These are phyloP conservation scores for Cryptosporidium sp. DNA, from an alignment of 169 alveolate species.

Conservation along the genomic window DNA sequence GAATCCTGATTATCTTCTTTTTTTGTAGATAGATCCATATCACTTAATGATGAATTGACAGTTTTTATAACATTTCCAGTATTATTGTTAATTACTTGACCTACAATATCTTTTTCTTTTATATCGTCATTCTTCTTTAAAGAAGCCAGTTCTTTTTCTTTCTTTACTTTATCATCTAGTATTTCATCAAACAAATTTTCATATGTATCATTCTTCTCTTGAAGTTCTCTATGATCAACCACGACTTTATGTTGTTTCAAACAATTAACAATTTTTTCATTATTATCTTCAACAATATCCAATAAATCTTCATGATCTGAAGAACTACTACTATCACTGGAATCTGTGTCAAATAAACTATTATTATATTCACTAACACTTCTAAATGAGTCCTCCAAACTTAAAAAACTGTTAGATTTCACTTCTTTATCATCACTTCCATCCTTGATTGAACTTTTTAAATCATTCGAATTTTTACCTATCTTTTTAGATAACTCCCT, in stretches of 20 bases:
- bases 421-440: not conserved
- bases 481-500: too few species aligned
- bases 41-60: not conserved
- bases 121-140: not conserved
- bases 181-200: slow-evolving; percentile 53
- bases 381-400: slow-evolving; percentile 50
- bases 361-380: slow-evolving; percentile 45
- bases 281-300: not conserved
- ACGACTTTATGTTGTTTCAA: not conserved
- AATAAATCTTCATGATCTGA: not conserved
- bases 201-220: slow-evolving; percentile 3
- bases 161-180: slow-evolving; percentile 11
- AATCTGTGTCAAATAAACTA: slow-evolving; percentile 10
- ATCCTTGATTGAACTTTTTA: not conserved
- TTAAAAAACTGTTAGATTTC: slow-evolving; percentile 44
- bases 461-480: not conserved
- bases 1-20: not conserved
- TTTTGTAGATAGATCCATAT: slow-evolving; percentile 3
- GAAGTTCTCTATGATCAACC: not conserved
- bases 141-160: not conserved
- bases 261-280: not conserved
- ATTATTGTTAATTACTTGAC: not conserved
- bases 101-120: not conserved
- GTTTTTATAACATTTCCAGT: not conserved
- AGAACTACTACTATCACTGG: not conserved